A percentile compares a stretch with the other conserved stretches of the same genome.
These are phyloP conservation scores for Xylariaceae sp. DNA, from an alignment of 2,329 filamentous ascomycete species.

Conservation along the genomic window DNA sequence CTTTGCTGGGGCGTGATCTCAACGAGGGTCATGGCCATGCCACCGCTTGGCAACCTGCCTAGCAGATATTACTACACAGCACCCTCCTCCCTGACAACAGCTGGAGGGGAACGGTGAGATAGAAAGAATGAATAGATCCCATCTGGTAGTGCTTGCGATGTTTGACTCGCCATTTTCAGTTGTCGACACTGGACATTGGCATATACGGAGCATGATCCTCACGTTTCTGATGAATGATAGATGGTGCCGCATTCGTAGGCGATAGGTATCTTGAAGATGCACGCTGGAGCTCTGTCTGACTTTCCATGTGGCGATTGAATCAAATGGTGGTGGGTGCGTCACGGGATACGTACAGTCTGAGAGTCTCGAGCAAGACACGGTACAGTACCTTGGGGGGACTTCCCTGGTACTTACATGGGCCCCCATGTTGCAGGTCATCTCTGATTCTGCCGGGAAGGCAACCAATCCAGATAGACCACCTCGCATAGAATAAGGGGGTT, in stretches of 20 bases:
- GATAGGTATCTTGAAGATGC: background rate
- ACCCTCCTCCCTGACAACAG: background rate
- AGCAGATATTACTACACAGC: background rate
- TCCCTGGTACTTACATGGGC: conserved; percentile 24
- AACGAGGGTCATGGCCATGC: conserved; percentile 8
- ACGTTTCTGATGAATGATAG: background rate
- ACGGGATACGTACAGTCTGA: conserved; percentile 7
- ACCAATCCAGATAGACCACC: conserved; percentile 25
- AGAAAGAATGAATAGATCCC: background rate
- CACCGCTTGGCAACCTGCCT: background rate
- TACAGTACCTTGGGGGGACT: conserved; percentile 17
- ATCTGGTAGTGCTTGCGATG: background rate
- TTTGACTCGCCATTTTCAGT: background rate
- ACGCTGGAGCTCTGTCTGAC: background rate
- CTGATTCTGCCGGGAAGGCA: conserved; percentile 26
- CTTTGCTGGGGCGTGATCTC: background rate
- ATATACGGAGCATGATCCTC: background rate
- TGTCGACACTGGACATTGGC: background rate
- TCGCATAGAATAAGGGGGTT: conserved; percentile 27
- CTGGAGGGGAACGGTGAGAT: background rate
- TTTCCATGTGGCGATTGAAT: background rate
- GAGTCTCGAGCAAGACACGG: conserved; percentile 5
- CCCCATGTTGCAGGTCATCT: conserved; percentile 22
- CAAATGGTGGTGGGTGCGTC: background rate
- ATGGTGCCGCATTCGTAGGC: background rate